Evolutionary conservation across 2,329 filamentous ascomycete species (phyloP).

Genomic region (Plectosphaerella plurivora): DNA sequence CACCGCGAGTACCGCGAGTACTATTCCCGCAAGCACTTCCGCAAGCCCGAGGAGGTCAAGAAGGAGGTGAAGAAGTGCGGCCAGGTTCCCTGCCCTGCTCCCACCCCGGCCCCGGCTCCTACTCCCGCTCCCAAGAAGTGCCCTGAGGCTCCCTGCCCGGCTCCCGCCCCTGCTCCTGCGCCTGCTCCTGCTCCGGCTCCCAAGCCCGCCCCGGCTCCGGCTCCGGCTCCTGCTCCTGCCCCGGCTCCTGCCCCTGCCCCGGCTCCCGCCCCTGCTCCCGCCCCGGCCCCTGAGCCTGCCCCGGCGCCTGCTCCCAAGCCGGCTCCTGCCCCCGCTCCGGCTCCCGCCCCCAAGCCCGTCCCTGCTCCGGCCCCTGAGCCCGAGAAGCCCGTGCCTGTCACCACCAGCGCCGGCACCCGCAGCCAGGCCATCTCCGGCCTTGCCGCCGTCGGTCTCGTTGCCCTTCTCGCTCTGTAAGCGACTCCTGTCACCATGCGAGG

Average conservation of each 20-base stretch:
- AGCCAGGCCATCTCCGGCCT: conserved; percentile 6
- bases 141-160: not conserved
- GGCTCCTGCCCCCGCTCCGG: not conserved
- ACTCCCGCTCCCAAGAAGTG: not conserved
- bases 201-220: not conserved
- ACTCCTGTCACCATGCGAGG: not conserved
- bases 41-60: not conserved
- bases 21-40: conserved; percentile 5
- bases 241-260: not conserved
- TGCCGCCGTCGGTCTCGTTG: not conserved
- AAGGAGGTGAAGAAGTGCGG: not conserved
- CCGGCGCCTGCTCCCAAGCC: not conserved
- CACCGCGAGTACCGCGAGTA: conserved; percentile 5
- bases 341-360: not conserved
- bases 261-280: not conserved
- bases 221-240: not conserved
- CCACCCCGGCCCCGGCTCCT: not conserved
- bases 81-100: conserved; percentile 2
- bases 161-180: not conserved
- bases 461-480: conserved; percentile 6
- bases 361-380: conserved; percentile 1
- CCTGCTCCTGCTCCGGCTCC: not conserved
- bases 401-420: conserved; percentile 5
- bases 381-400: conserved; percentile 4
- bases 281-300: not conserved